phyloP scores from a whole-genome alignment of 2,329 filamentous ascomycete species.

The Periconia sp. region DNA sequence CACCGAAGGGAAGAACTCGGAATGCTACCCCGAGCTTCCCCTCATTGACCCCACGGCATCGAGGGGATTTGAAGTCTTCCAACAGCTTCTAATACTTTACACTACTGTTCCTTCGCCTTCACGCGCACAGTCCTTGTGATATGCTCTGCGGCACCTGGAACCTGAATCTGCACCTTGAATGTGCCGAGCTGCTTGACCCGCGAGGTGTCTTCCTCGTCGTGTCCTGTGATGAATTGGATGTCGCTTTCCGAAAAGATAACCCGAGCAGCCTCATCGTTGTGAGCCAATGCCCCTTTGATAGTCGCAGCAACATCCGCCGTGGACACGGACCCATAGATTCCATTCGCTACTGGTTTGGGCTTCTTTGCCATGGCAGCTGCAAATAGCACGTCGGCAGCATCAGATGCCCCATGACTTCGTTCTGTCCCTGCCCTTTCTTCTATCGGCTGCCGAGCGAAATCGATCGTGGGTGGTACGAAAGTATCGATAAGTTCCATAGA shows the following conservation, averaged over 20 bases:
- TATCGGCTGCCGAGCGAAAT: conserved; percentile 56
- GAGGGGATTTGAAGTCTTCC: too few species aligned
- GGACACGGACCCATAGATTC: conserved; percentile 63
- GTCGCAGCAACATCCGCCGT: conserved; percentile 57
- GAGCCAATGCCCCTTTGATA: conserved; percentile 56
- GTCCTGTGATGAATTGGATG: conserved; percentile 54
- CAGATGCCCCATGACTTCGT: conserved; percentile 37
- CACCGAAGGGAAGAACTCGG: conserved; percentile 26
- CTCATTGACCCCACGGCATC: too few species aligned
- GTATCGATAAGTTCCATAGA: conserved; percentile 56
- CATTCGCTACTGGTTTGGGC: conserved; percentile 31
- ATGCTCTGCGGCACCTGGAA: conserved; percentile 53
- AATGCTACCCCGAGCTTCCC: too few species aligned
- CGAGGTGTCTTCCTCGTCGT: conserved; percentile 45
- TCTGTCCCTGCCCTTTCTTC: conserved; percentile 36
- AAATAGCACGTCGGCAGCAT: conserved; percentile 43
- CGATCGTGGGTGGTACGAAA: conserved; percentile 54
- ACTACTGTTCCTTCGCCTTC: conserved; percentile 37
- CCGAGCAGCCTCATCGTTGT: conserved; percentile 58
- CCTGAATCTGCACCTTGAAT: conserved; percentile 58
- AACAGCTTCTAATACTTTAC: too few species aligned
- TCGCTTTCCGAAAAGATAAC: conserved; percentile 58
- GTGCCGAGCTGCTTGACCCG: conserved; percentile 61
- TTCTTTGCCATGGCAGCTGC: conserved; percentile 38
- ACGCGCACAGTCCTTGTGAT: conserved; percentile 40